Percentiles rank a stretch among this genome's conserved stretches.
Evolutionary conservation across 192 early-diverging fungal genomes (phyloP).

Genomic region (Irineochytrium annulatum): DNA sequence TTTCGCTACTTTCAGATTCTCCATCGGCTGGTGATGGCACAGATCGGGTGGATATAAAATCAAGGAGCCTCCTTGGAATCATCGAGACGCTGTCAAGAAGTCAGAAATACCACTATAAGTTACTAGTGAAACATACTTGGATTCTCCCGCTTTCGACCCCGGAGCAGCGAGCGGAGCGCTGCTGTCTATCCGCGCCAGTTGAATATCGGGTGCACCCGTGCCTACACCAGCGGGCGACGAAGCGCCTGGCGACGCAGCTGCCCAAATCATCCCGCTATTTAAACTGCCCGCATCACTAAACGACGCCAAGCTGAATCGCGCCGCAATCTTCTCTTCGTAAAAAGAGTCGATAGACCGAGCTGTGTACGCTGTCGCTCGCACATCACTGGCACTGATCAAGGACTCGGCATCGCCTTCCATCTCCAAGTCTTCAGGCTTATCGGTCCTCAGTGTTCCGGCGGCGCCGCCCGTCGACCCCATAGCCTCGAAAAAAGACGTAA

Average conservation of each 20-base stretch:
- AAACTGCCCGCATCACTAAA: not conserved
- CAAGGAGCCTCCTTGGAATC: not conserved
- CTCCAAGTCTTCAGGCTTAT: too few relatives aligned
- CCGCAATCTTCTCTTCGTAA: not conserved
- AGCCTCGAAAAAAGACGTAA: not conserved
- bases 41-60: not conserved
- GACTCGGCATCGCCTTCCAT: too few relatives aligned
- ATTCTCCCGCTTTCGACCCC: not conserved
- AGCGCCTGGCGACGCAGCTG: not conserved
- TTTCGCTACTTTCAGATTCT: too few relatives aligned
- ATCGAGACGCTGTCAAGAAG: not conserved
- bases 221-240: not conserved
- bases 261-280: not conserved
- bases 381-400: not conserved
- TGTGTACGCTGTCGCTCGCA: not conserved
- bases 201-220: not conserved
- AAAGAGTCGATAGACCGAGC: not conserved
- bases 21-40: not conserved
- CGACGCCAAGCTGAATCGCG: too few relatives aligned
- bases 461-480: not conserved
- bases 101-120: not conserved
- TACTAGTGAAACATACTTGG: not conserved
- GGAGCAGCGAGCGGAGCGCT: not conserved
- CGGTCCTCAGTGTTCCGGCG: too few relatives aligned
- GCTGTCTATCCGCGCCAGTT: not conserved